Percentiles rank a stretch among this genome's conserved stretches.
Conservation (phyloP, 352 stramenopile genomes). For the Pythium myriotylum region DNA sequence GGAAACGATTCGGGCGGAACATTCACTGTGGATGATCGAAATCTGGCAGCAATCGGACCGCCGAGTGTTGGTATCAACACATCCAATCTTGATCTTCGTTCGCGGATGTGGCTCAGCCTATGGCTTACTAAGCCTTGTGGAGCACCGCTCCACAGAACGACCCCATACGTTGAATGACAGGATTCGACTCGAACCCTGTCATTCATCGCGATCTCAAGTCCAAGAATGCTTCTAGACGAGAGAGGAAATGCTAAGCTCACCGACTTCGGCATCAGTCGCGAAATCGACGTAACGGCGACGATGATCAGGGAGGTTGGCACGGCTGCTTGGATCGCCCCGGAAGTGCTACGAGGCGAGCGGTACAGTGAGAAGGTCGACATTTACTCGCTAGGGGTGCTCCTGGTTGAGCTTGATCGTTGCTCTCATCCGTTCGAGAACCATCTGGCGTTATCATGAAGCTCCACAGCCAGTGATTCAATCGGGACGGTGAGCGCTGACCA, state of each 20-base stretch:
- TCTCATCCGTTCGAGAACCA: conserved; percentile 3
- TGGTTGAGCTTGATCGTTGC: conserved; percentile 22
- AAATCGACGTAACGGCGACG: conserved; percentile 6
- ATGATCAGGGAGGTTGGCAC: conserved; percentile 34
- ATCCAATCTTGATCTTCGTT: no score
- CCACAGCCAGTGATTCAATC: no score
- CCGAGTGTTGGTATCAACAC: no score
- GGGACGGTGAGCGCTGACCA: background rate
- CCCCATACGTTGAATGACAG: no score
- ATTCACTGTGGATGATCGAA: no score
- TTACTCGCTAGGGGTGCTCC: conserved; percentile 32
- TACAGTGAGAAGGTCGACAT: conserved; percentile 34
- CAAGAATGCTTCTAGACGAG: conserved; percentile 11
- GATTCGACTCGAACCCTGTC: conserved; percentile 4
- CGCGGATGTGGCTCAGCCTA: no score
- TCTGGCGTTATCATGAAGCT: background rate
- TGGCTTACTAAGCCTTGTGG: no score
- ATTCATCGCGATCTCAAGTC: conserved; percentile 22
- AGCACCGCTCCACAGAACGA: no score
- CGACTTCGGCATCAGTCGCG: conserved; percentile 20
- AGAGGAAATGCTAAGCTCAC: conserved; percentile 6
- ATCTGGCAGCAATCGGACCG: no score
- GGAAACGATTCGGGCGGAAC: no score
- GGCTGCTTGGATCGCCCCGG: conserved; percentile 22
- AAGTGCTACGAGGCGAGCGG: conserved; percentile 21